Evolutionary conservation across 2,329 filamentous ascomycete species (phyloP), one percentile per base, ranked within the genome.

Genomic region (Hirsutella minnesotensis): DNA sequence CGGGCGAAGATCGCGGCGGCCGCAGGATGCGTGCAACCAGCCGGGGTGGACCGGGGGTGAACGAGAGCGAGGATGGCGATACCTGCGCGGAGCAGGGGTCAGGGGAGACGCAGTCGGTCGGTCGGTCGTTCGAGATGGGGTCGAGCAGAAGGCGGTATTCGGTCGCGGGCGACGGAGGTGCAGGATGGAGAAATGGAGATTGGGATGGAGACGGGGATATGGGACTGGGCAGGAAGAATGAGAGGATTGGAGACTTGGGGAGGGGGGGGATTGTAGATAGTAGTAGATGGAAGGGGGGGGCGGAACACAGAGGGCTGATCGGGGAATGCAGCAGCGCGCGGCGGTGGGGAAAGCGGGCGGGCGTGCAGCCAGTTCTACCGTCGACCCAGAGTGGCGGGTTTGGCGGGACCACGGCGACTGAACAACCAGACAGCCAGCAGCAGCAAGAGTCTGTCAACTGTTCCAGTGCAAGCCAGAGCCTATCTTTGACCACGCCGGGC

Each of bases 1-100:
- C 10, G 21, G 41, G 31, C 35, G 16, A 12, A 34, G 44, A 41
- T 41, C 31, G 44, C 44, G 19, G 44, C 44, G 19, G 42, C 29
- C 21, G 24, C 13, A 22, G 37, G 18, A 16, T 27, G 46, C 41
- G n/a, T 22, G 34, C 24, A 18, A 20, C 10, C 33, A 8, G 27
- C 18, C 40, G 20, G 29, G 5, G 24, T 13, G 15, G 16, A 34
- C 22, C 15, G 15, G 22, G 19, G 9, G 27, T 12, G 35, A 18
- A n/a, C n/a, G 20, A 16, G n/a, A 20, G 40, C 21, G 31, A 22
- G n/a, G n/a, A n/a, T n/a, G n/a, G n/a, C n/a, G n/a, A n/a, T n/a
- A n/a, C n/a, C n/a, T 19, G 33, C 15, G n/a, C 15, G 15, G 33
- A 35, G 33, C n/a, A 3, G 15, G 8, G n/a, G 33, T 16, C n/a